Conservation (phyloP, 495 filamentous ascomycete species). For the Tuber borchii region DNA sequence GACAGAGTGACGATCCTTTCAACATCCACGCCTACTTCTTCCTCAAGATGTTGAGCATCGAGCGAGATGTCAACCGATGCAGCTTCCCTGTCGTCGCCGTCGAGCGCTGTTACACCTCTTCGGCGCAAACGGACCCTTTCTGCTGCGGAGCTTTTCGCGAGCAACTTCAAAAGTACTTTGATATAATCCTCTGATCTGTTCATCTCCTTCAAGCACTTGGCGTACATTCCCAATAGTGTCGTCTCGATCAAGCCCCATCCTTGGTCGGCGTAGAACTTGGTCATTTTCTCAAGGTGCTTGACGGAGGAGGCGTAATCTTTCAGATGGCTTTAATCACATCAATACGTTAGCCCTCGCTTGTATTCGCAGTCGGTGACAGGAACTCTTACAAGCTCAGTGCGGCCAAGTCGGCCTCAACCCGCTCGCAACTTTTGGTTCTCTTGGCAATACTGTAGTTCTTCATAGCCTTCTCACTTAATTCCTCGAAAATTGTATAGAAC, state of each 20-base stretch:
- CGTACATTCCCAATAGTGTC: constrained; percentile 77
- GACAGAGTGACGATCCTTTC: constrained; percentile 60
- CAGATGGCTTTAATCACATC: constrained; percentile 47
- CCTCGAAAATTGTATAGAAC: constrained; percentile 61
- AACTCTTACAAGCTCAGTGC: constrained; percentile 62
- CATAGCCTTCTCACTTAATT: constrained; percentile 46
- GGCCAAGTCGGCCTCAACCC: constrained; percentile 77
- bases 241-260: constrained; percentile 75
- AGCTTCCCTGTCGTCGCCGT: constrained; percentile 14
- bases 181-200: constrained; percentile 72
- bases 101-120: constrained; percentile 38
- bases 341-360: constrained; percentile 7
- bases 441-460: constrained; percentile 65
- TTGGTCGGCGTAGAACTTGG: constrained; percentile 71
- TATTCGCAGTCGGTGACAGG: constrained; percentile 19
- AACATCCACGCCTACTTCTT: constrained; percentile 53
- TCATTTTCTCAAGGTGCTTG: constrained; percentile 70
- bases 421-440: constrained; percentile 65
- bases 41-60: constrained; percentile 46
- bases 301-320: constrained; percentile 68
- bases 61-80: constrained; percentile 4
- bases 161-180: constrained; percentile 62
- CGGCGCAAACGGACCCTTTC: constrained; percentile 49
- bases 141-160: constrained; percentile 63
- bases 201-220: constrained; percentile 72